Percentiles rank a stretch among this genome's conserved stretches.
These are phyloP conservation scores for Rubroshorea leprosula DNA, from an alignment of 345 rosid genomes.

Conservation along the genomic window DNA sequence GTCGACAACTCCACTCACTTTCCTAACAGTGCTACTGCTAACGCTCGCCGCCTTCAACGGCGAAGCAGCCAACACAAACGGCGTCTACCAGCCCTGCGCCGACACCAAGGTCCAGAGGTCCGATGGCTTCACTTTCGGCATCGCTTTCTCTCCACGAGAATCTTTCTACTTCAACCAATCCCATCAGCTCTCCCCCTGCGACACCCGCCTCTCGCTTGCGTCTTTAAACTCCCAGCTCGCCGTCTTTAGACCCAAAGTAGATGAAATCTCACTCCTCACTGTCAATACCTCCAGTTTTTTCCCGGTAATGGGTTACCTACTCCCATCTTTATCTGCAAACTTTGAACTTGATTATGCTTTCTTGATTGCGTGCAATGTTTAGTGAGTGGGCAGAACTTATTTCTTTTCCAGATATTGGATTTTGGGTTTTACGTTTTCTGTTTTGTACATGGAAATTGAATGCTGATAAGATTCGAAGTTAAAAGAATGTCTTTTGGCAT, in stretches of 20 bases:
- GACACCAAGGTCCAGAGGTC: constrained; percentile 60
- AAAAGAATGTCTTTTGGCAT: too few species aligned
- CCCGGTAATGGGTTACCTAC: constrained; percentile 38
- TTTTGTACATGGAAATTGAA: too few species aligned
- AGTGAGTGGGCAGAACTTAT: too few species aligned
- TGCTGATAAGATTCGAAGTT: too few species aligned
- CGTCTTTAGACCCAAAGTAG: constrained; percentile 86
- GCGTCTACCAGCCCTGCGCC: constrained; percentile 56
- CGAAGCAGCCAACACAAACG: constrained; percentile 42
- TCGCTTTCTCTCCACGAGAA: constrained; percentile 56
- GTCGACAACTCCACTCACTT: too few species aligned
- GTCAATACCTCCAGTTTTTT: constrained; percentile 61
- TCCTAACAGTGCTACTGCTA: too few species aligned
- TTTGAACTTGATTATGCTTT: too few species aligned
- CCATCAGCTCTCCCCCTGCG: constrained; percentile 81
- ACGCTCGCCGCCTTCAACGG: too few species aligned
- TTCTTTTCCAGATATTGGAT: too few species aligned
- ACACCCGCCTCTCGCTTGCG: constrained; percentile 56
- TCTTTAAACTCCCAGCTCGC: constrained; percentile 59
- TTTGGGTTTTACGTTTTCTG: too few species aligned
- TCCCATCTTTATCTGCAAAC: too few species aligned
- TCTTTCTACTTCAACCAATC: constrained; percentile 43
- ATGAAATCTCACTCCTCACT: constrained; percentile 97
- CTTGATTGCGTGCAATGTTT: too few species aligned
- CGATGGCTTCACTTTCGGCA: constrained; percentile 83